Evolutionary conservation across 331 rosid genomes (phyloP).

Genomic region (Dryas integrifolia): DNA sequence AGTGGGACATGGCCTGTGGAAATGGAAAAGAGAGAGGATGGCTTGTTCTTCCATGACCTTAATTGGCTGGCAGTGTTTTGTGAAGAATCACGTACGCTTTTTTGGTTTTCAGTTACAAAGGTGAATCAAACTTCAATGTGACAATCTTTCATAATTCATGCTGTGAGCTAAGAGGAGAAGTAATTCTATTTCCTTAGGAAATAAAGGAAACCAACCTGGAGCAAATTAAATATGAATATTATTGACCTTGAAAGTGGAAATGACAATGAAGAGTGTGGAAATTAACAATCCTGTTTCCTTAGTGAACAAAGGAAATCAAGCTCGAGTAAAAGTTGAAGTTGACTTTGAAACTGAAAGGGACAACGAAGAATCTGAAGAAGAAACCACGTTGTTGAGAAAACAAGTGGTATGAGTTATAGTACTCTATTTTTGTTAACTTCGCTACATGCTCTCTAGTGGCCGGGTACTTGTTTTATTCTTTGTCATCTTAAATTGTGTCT

Average conservation of each 20-base stretch:
- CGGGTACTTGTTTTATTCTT: no score
- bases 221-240: not conserved
- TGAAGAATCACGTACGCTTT: not conserved
- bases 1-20: not conserved
- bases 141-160: not conserved
- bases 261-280: not conserved
- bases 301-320: no score
- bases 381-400: no score
- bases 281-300: no score
- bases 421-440: no score
- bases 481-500: no score
- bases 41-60: not conserved
- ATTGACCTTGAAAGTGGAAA: not conserved
- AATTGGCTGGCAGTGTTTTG: conserved; percentile 15
- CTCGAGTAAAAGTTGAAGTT: no score
- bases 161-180: not conserved
- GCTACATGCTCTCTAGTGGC: no score
- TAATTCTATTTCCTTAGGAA: not conserved
- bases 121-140: not conserved
- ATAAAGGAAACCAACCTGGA: not conserved
- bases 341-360: no score
- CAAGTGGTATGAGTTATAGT: no score
- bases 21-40: not conserved
- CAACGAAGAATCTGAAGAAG: no score
- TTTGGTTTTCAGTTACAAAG: not conserved